Conservation (phyloP, 768 basidiomycete genomes). For the Tylopilus sp. region DNA sequence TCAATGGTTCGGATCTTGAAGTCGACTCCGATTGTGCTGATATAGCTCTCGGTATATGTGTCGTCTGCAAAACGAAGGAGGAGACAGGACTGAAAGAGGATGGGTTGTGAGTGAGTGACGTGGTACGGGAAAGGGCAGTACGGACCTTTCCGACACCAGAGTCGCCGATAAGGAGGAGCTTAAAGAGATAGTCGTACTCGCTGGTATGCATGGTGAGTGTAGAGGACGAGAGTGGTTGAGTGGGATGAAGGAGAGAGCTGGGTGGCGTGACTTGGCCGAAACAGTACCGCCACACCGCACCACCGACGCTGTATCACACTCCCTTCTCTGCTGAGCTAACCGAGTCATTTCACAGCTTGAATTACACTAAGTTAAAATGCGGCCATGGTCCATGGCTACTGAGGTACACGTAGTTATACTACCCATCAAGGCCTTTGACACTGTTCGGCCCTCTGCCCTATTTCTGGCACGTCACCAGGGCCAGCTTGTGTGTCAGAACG, state of each 20-base stretch:
- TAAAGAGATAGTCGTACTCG: slow-evolving; percentile 96
- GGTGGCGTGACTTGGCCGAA: slow-evolving; percentile 31
- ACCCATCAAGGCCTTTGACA: background rate
- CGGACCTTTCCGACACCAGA: slow-evolving; percentile 91
- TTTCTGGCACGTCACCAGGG: background rate
- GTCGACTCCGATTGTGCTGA: slow-evolving; percentile 97
- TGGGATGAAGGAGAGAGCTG: slow-evolving; percentile 35
- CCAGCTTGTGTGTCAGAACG: too few species aligned
- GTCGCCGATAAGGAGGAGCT: slow-evolving; percentile 92
- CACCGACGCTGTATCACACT: too few species aligned
- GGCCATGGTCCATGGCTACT: background rate
- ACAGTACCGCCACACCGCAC: slow-evolving; percentile 18
- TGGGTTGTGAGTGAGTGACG: slow-evolving; percentile 21
- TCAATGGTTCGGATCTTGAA: slow-evolving; percentile 99
- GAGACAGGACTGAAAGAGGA: slow-evolving; percentile 73
- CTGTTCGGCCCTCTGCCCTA: background rate
- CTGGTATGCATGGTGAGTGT: slow-evolving; percentile 73
- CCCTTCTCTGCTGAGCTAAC: too few species aligned
- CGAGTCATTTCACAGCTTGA: too few species aligned
- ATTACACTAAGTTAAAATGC: too few species aligned
- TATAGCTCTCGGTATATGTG: slow-evolving; percentile 96
- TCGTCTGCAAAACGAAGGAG: slow-evolving; percentile 94
- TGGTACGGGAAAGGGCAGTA: slow-evolving; percentile 18
- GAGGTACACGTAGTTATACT: background rate
- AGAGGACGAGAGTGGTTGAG: slow-evolving; percentile 20